These are phyloP conservation scores for Rutstroemia sp. DNA, from an alignment of 2,329 filamentous ascomycete genomes.

Conservation along the genomic window DNA sequence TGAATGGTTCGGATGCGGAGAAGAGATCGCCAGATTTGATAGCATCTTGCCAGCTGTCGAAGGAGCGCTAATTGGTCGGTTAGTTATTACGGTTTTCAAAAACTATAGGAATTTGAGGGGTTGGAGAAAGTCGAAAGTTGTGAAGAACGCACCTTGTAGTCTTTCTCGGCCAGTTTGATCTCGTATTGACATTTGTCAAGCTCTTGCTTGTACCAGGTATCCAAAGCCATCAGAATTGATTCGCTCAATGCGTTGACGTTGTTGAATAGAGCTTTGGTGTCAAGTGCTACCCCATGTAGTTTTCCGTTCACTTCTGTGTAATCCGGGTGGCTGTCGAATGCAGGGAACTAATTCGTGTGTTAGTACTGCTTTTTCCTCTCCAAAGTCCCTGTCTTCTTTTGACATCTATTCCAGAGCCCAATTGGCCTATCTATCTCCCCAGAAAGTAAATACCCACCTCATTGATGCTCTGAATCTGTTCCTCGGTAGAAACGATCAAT, in stretches of 20 bases:
- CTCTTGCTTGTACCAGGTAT: slow-evolving; percentile 9
- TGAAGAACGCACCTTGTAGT: slow-evolving; percentile 3
- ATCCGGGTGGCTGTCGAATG: slow-evolving; percentile 10
- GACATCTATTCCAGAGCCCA: too few species aligned
- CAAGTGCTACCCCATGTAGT: slow-evolving; percentile 2
- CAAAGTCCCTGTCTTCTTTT: background rate
- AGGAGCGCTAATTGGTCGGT: background rate
- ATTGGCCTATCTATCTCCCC: background rate
- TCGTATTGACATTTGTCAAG: slow-evolving; percentile 5
- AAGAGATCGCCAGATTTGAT: slow-evolving; percentile 10
- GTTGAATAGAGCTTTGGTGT: slow-evolving; percentile 8
- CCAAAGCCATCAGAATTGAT: slow-evolving; percentile 5
- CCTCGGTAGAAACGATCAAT: slow-evolving; percentile 9
- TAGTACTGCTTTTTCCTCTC: background rate
- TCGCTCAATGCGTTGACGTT: slow-evolving; percentile 7
- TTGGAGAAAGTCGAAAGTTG: too few species aligned
- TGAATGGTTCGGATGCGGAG: slow-evolving; percentile 5
- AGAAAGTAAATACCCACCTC: background rate
- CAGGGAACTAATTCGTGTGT: background rate
- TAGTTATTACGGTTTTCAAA: background rate
- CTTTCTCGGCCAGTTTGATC: slow-evolving; percentile 7
- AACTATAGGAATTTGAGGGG: background rate
- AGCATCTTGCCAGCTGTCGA: slow-evolving; percentile 8
- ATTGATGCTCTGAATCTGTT: slow-evolving; percentile 11
- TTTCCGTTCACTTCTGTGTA: slow-evolving; percentile 10